A percentile compares a stretch with the other conserved stretches of the same genome.
phyloP scores from a whole-genome alignment of 163 green algal species.

The Scenedesmus sp. region DNA sequence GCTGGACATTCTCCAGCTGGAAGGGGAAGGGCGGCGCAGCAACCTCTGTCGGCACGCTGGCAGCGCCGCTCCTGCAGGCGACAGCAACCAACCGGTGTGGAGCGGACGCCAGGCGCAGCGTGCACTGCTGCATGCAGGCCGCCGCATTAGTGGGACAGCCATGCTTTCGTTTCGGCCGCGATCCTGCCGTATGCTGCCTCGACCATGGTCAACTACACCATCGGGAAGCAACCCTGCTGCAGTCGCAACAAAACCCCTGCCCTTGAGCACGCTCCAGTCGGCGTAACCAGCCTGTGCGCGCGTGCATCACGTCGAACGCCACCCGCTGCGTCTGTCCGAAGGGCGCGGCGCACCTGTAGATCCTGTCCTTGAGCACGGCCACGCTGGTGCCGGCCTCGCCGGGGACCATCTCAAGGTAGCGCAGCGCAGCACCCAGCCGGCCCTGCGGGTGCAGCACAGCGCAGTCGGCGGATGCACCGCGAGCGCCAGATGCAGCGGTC shows the following conservation, averaged over 20 bases:
- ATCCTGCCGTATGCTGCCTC: too few relatives aligned
- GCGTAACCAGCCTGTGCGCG: background rate
- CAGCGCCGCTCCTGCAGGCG: constrained; percentile 46
- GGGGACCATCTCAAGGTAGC: constrained; percentile 91
- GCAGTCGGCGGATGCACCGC: too few relatives aligned
- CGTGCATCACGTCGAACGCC: background rate
- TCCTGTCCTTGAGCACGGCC: constrained; percentile 87
- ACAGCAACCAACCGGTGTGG: background rate
- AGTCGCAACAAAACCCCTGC: background rate
- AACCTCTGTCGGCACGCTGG: constrained; percentile 38
- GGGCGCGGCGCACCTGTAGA: constrained; percentile 69
- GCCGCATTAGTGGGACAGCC: too few relatives aligned
- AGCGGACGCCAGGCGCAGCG: background rate
- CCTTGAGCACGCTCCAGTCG: background rate
- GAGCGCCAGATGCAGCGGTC: too few relatives aligned
- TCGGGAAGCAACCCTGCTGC: background rate
- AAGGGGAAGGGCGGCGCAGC: constrained; percentile 78
- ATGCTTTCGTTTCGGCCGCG: background rate
- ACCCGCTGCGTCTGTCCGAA: background rate
- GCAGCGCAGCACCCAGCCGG: constrained; percentile 82
- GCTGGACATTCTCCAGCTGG: constrained; percentile 68
- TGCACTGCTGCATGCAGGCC: background rate
- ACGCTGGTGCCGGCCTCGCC: constrained; percentile 73
- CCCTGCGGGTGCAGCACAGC: constrained; percentile 68
- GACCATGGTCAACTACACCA: too few relatives aligned